Conservation (phyloP, 495 filamentous ascomycete genomes). For the Hypoxylon intermedium region DNA sequence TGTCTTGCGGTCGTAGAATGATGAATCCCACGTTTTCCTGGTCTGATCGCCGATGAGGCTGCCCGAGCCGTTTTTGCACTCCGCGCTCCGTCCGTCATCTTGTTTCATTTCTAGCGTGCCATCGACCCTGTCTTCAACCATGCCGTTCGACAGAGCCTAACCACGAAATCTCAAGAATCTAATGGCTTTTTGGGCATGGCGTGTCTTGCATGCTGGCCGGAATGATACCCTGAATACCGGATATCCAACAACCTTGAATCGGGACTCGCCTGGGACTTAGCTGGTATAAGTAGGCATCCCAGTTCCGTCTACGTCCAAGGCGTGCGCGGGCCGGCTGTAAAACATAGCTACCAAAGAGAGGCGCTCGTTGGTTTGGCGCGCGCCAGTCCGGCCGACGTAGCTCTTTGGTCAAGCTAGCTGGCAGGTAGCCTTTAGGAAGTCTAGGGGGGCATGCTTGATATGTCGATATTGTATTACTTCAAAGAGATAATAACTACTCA, state of each 20-base stretch:
- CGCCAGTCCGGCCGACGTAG: constrained; percentile 27
- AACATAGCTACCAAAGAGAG: constrained; percentile 17
- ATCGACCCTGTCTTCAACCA: constrained; percentile 26
- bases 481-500: constrained; percentile 23
- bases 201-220: constrained; percentile 35
- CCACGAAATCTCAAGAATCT: constrained; percentile 32
- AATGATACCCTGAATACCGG: constrained; percentile 39
- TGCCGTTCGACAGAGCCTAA: constrained; percentile 18
- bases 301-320: constrained; percentile 6
- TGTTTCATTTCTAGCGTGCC: constrained; percentile 35
- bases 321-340: constrained; percentile 18
- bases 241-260: constrained; percentile 37
- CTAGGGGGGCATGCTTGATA: no score
- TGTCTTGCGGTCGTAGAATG: background rate
- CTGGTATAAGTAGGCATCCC: no score
- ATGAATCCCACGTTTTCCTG: constrained; percentile 16
- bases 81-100: constrained; percentile 26
- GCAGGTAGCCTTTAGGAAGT: no score
- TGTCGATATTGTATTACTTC: constrained; percentile 29
- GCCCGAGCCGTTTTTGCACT: constrained; percentile 26
- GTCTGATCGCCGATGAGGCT: constrained; percentile 34
- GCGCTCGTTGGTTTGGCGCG: constrained; percentile 11
- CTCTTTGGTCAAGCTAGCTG: constrained; percentile 28
- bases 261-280: constrained; percentile 36
- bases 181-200: constrained; percentile 29